Percentiles rank a stretch among this genome's conserved stretches.
Conservation (phyloP, 768 basidiomycete genomes). For the Podaxis rugospora region DNA sequence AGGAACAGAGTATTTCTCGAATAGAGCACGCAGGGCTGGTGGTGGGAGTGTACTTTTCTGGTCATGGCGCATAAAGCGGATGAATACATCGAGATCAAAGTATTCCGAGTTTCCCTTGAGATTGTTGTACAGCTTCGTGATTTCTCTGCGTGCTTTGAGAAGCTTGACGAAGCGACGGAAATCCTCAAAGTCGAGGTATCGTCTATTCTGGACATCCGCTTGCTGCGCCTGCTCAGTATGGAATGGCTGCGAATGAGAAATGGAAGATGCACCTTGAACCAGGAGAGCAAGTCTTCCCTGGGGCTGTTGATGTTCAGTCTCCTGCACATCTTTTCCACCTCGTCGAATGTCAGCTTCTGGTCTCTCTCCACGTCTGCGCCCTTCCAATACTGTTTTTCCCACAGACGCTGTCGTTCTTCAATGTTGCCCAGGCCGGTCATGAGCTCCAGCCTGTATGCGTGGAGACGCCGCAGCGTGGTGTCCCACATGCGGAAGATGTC, state of each 20-base stretch:
- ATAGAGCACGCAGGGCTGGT: slow-evolving; percentile 32
- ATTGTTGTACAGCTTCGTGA: slow-evolving; percentile 59
- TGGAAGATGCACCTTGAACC: slow-evolving; percentile 50
- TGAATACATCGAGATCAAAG: slow-evolving; percentile 40
- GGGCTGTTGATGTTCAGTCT: slow-evolving; percentile 67
- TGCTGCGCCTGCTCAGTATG: slow-evolving; percentile 37
- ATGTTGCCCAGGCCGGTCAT: slow-evolving; percentile 71
- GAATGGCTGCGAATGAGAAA: slow-evolving; percentile 2
- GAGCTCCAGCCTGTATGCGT: slow-evolving; percentile 66
- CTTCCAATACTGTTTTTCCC: slow-evolving; percentile 87
- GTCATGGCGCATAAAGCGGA: slow-evolving; percentile 41
- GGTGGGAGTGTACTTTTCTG: slow-evolving; percentile 39
- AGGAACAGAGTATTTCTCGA: slow-evolving; percentile 32
- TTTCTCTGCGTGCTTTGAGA: slow-evolving; percentile 79
- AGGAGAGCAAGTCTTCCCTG: slow-evolving; percentile 48
- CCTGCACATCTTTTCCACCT: slow-evolving; percentile 69
- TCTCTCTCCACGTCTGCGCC: slow-evolving; percentile 58
- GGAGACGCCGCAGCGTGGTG: slow-evolving; percentile 59
- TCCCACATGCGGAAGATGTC: slow-evolving; percentile 53
- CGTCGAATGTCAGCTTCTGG: slow-evolving; percentile 64
- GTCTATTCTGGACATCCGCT: slow-evolving; percentile 54
- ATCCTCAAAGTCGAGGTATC: slow-evolving; percentile 73
- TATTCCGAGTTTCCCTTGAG: slow-evolving; percentile 27
- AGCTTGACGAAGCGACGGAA: slow-evolving; percentile 84
- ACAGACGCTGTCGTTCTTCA: slow-evolving; percentile 67